Percentiles rank a stretch among this genome's conserved stretches.
These are phyloP conservation scores for Leccinum subrobustum DNA, from an alignment of 1,284 basidiomycete species.

Conservation along the genomic window DNA sequence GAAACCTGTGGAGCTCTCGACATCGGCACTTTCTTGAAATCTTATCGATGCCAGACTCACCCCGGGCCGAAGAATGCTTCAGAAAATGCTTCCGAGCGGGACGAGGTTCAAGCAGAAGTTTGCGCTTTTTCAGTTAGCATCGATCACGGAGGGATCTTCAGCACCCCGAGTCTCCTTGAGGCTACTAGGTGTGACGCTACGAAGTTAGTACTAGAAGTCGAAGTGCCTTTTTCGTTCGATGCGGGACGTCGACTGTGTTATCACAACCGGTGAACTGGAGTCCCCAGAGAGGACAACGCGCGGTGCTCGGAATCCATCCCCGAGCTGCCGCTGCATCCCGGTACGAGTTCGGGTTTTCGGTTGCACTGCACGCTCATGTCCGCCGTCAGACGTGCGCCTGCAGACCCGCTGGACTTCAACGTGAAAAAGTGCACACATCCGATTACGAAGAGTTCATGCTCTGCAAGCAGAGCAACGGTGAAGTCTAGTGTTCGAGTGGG, in stretches of 20 bases:
- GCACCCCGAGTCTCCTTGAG: not conserved
- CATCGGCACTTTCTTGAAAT: not conserved
- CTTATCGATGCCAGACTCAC: not conserved
- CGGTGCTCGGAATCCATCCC: slow-evolving; percentile 45
- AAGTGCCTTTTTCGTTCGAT: slow-evolving; percentile 36
- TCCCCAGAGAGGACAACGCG: slow-evolving; percentile 41
- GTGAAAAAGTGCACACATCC: slow-evolving; percentile 55
- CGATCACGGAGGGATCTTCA: not conserved
- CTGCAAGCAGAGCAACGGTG: slow-evolving; percentile 48
- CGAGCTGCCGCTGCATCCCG: slow-evolving; percentile 75
- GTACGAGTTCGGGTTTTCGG: slow-evolving; percentile 90
- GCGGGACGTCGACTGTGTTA: slow-evolving; percentile 95
- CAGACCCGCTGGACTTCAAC: slow-evolving; percentile 51
- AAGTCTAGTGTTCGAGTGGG: slow-evolving; percentile 82
- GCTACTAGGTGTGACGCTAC: too few species aligned
- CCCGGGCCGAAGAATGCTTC: not conserved
- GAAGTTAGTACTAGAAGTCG: too few species aligned
- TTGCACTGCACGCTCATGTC: slow-evolving; percentile 71
- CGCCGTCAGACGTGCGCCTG: slow-evolving; percentile 41
- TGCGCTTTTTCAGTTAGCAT: too few species aligned
- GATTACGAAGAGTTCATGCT: slow-evolving; percentile 63
- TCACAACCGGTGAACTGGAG: slow-evolving; percentile 95
- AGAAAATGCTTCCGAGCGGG: not conserved
- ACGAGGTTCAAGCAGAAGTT: not conserved
- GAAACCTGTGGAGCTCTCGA: not conserved